Evolutionary conservation across 169 alveolate genomes (phyloP).

Genomic region (Eimeria praecox): DNA sequence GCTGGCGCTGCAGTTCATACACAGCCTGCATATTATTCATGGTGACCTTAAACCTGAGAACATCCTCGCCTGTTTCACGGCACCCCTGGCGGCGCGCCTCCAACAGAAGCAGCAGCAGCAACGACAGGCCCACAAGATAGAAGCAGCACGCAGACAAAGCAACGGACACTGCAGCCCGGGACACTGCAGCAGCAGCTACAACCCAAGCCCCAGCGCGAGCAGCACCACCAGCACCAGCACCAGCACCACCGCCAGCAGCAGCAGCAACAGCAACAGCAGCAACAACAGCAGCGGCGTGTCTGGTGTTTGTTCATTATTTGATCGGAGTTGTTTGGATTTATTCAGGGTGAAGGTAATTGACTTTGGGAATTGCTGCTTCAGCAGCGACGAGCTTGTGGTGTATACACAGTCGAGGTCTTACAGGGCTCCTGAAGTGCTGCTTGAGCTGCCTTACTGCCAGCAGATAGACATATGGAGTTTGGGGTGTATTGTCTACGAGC

Average conservation of each 20-base stretch:
- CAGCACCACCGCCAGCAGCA: constrained; percentile 1
- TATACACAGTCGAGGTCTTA: constrained; percentile 98
- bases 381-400: constrained; percentile 95
- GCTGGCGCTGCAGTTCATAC: constrained; percentile 89
- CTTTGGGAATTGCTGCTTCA: constrained; percentile 97
- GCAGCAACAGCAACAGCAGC: neutral
- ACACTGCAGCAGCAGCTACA: neutral
- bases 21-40: constrained; percentile 91
- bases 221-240: neutral
- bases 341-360: constrained; percentile 96
- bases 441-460: constrained; percentile 98
- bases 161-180: neutral
- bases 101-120: constrained; percentile 19
- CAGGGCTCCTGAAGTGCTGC: constrained; percentile 99
- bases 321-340: neutral
- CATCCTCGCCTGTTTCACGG: constrained; percentile 87
- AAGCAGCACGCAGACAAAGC: constrained; percentile 28
- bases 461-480: constrained; percentile 99
- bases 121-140: neutral
- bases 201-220: neutral
- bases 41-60: constrained; percentile 98
- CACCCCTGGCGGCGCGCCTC: constrained; percentile 71
- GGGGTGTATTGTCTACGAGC: constrained; percentile 98
- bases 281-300: constrained; percentile 2
- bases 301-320: neutral